A percentile compares a stretch with the other conserved stretches of the same genome.
Conservation (phyloP, 306 rosid species). For the Trifolium pratense region DNA sequence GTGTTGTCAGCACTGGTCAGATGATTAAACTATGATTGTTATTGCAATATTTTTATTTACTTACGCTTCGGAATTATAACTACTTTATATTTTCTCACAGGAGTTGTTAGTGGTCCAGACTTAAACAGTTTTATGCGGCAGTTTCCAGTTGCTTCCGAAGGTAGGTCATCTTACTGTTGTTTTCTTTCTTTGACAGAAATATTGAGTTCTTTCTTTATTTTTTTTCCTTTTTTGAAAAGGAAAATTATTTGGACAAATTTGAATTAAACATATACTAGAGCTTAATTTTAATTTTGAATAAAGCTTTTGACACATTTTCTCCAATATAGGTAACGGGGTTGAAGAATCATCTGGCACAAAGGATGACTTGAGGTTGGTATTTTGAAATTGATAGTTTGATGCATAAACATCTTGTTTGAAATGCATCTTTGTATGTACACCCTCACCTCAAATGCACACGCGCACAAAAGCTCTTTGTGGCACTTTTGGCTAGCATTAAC, state of each 20-base stretch:
- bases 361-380: slow-evolving; percentile 60
- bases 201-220: neutral
- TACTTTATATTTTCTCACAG: slow-evolving; percentile 45
- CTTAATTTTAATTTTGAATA: slow-evolving; percentile 13
- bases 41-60: slow-evolving; percentile 20
- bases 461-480: neutral
- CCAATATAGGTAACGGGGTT: slow-evolving; percentile 55
- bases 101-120: slow-evolving; percentile 73
- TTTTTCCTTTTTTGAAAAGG: neutral
- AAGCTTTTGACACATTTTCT: slow-evolving; percentile 38
- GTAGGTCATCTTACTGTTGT: slow-evolving; percentile 60
- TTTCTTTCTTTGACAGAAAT: slow-evolving; percentile 21
- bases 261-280: slow-evolving; percentile 3
- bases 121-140: slow-evolving; percentile 85
- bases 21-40: slow-evolving; percentile 32
- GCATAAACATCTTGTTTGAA: slow-evolving; percentile 17
- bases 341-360: slow-evolving; percentile 53
- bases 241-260: slow-evolving; percentile 6
- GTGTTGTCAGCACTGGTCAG: slow-evolving; percentile 60
- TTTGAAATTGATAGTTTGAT: slow-evolving; percentile 22
- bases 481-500: neutral
- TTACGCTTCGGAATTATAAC: slow-evolving; percentile 14
- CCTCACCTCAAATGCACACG: neutral
- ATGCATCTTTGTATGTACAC: slow-evolving; percentile 3
- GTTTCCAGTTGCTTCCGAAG: slow-evolving; percentile 71